Evolutionary conservation across 768 basidiomycete genomes (phyloP), one percentile per base, ranked within the genome.

Genomic region (Boletus tylopilopsis): DNA sequence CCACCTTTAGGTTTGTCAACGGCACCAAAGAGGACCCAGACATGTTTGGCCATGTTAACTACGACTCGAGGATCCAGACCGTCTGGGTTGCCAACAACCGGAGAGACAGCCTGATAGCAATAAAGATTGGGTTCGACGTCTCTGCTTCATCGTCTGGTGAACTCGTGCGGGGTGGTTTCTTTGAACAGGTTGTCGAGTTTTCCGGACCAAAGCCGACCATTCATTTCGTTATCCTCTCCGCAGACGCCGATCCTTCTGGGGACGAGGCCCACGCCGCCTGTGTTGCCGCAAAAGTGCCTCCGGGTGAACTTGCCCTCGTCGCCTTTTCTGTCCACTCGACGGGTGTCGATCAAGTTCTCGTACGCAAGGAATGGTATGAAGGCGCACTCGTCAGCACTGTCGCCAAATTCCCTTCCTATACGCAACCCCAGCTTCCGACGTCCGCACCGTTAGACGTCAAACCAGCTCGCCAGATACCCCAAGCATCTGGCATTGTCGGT

Each of bases 301-400:
- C 84, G 2, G 85, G 86, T 34, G 85, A 90, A 55, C 72, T 91
- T 32, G 87, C 89, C 22, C 74, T 93, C 43, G 87, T 90, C 6
- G 89, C 87, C 25, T 93, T 91, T 70, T 88, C 87, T 3, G 89
- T 93, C n/a, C 90, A 92, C 63, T 84, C 87, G 16, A 81, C 79
- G n/a, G 90, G 90, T 32, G 90, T 93, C 13, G 90, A 93, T 62
- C 90, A 93, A 62, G 81, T 93, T 24, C 78, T 93, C 45, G 85
- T 93, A 57, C 81, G 87, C 55, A 87, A 81, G 66, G 90, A 93
- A 61, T 90, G 88, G 87, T 90, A 80, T 57, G 87, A 90, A 54
- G 61, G 72, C n/a, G 89, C 88, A 0, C 68, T 88, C 30, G 61
- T 71, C 7, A 67, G 73, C 16, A 73, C 83, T 6, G 66, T 69